Evolutionary conservation across 768 basidiomycete species (phyloP), one percentile per base, ranked within the genome.

Genomic region (Leccinum variicolor): DNA sequence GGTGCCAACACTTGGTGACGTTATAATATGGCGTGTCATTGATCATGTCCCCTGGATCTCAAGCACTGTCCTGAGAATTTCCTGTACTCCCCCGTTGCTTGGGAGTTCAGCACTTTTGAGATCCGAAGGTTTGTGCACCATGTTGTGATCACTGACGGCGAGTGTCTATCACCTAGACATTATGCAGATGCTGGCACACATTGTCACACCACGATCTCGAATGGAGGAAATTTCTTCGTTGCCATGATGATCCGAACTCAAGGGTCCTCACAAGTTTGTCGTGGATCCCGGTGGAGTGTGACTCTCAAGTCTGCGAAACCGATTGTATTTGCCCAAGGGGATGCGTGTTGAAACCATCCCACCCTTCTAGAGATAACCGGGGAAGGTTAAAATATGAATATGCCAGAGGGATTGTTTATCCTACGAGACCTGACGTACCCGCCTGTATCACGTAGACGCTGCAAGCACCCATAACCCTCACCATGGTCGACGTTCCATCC

Each of bases 401-500:
- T 10, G 36, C 17, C 15, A 26, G 17, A 28, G 23, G 41, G 6
- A 50, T 41, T 21, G n/a, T 43, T 28, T 43, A 46, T 46, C 50
- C 9, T 31, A 11, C 31, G 11, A 29, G 14, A 25, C 3, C 41
- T 39, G 11, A 51, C 54, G 2, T n/a, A 9, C 46, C 50, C 50
- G 50, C 56, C 36, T 50, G 45, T 51, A 56, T 58, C 54, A 52
- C 33, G 23, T 34, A 52, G 53, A 51, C 56, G n/a, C 36, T 29
- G 10, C 45, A 29, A 6, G n/a, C n/a, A 15, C 25, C 41, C 34
- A 19, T 34, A 52, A 53, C 34, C 19, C 50, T 41, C 29, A 62
- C 56, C 41, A 65, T 65, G 65, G 53, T 65, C 3, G 61, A 69
- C 23, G 47, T 65, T 19, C 71, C 76, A 41, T 77, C 73, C 62